Conservation (phyloP, 192 early-diverging fungal genomes). For the Coemansia sp. region DNA sequence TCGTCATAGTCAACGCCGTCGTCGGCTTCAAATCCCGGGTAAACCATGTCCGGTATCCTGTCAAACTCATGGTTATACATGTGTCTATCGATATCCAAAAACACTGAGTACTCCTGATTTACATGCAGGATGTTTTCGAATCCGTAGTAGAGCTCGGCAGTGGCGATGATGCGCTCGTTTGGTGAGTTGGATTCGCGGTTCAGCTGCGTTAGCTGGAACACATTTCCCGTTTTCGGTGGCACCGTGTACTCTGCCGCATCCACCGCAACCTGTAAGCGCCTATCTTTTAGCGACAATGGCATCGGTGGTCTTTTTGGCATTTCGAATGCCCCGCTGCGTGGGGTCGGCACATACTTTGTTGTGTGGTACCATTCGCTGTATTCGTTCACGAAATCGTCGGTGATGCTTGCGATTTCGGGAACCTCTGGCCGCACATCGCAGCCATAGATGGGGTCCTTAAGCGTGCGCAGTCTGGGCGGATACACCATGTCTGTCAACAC, state of each 20-base stretch:
- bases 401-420: not conserved
- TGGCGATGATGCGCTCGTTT: not conserved
- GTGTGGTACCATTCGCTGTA: not conserved
- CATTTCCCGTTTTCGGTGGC: not conserved
- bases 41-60: not conserved
- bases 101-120: not conserved
- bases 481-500: constrained; percentile 1
- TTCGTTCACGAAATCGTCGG: not conserved
- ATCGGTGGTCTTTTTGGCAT: not conserved
- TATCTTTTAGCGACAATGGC: not conserved
- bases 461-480: not conserved
- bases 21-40: not conserved
- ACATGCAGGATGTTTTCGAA: not conserved
- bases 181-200: not conserved
- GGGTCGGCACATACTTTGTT: not conserved
- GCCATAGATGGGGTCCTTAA: not conserved
- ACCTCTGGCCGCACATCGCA: not conserved
- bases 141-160: not conserved
- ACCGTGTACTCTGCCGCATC: not conserved
- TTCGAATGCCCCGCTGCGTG: not conserved
- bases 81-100: not conserved
- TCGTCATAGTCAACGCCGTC: not conserved
- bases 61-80: constrained; percentile 2
- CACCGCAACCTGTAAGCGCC: not conserved
- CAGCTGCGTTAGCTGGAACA: not conserved